Evolutionary conservation across 352 stramenopile genomes (phyloP).

Genomic region (Phytophthora ramorum): DNA sequence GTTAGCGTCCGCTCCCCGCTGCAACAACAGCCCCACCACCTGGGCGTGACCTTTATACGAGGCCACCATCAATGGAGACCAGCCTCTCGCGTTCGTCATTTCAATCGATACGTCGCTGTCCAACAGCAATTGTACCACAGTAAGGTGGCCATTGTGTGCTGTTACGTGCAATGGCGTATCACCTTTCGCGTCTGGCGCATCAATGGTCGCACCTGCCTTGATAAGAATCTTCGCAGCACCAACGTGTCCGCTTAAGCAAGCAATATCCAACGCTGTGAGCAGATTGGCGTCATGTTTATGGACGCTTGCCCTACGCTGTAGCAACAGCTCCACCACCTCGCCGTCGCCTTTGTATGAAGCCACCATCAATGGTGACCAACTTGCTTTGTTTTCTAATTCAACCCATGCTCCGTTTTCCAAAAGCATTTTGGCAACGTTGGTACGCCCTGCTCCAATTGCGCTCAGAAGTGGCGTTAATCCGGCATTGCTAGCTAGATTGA

Average conservation of each 20-base stretch:
- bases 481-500: too few relatives aligned
- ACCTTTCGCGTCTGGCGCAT: not conserved
- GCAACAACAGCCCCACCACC: not conserved
- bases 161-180: not conserved
- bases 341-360: not conserved
- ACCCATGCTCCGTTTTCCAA: not conserved
- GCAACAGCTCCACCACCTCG: not conserved
- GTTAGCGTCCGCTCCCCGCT: not conserved
- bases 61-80: too few relatives aligned
- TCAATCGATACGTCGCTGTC: not conserved
- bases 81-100: not conserved
- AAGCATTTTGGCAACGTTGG: too few relatives aligned
- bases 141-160: not conserved
- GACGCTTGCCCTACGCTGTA: not conserved
- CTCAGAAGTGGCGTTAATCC: too few relatives aligned
- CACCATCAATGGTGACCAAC: too few relatives aligned
- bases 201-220: too few relatives aligned
- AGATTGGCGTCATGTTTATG: too few relatives aligned
- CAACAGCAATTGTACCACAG: not conserved
- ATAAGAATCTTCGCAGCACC: not conserved
- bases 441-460: too few relatives aligned
- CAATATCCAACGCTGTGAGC: too few relatives aligned
- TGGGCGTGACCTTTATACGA: not conserved
- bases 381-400: not conserved
- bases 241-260: too few relatives aligned